phyloP scores from a whole-genome alignment of 163 green algal genomes.

The Smithsoniella earleae region DNA sequence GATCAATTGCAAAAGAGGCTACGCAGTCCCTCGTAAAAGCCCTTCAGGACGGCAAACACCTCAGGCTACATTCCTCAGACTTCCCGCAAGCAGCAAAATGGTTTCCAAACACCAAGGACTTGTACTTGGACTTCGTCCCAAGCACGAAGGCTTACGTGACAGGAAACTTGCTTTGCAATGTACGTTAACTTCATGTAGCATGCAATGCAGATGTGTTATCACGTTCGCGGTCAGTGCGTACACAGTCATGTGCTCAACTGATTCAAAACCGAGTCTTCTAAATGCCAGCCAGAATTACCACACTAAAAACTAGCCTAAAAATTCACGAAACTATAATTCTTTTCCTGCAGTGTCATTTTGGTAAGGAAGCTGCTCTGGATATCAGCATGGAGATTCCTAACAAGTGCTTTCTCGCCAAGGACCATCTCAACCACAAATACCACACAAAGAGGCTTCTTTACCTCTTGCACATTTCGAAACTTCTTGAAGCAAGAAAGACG shows the following conservation, averaged over 20 bases:
- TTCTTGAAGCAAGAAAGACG: background rate
- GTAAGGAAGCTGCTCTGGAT: background rate
- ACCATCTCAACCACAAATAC: conserved; percentile 21
- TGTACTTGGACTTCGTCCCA: background rate
- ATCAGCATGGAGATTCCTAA: background rate
- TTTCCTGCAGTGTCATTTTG: background rate
- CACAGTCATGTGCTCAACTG: too few relatives aligned
- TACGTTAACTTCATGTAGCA: background rate
- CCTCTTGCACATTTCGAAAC: background rate
- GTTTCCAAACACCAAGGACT: background rate
- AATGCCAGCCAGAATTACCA: too few relatives aligned
- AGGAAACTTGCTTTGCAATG: background rate
- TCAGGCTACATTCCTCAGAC: too few relatives aligned
- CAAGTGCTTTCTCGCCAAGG: background rate
- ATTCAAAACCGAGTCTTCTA: too few relatives aligned
- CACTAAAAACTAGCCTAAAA: too few relatives aligned
- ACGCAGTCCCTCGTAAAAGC: too few relatives aligned
- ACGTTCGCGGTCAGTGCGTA: too few relatives aligned
- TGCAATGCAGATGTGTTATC: background rate
- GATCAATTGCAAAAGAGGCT: too few relatives aligned
- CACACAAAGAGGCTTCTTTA: background rate
- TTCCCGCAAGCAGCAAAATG: too few relatives aligned
- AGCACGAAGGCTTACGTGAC: background rate
- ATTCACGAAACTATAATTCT: too few relatives aligned
- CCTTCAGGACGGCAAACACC: too few relatives aligned